These are phyloP conservation scores for Acanthamoeba rhysodes DNA, from an alignment of 208 protist genomes.

Conservation along the genomic window DNA sequence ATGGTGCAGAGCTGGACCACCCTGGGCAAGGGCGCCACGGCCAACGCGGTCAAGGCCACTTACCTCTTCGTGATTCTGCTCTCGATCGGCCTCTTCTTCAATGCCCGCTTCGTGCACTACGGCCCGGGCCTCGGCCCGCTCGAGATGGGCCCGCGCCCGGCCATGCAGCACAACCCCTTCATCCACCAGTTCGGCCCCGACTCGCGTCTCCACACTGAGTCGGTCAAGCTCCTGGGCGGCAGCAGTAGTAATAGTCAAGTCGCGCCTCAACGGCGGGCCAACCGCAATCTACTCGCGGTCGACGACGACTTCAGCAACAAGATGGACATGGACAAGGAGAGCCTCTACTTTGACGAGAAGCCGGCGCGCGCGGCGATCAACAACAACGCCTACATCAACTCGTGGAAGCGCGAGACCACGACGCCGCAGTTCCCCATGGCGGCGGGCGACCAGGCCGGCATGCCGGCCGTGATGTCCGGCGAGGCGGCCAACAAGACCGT, in stretches of 20 bases:
- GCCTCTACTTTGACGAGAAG: background rate
- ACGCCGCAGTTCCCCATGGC: background rate
- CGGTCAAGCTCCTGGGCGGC: background rate
- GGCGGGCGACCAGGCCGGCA: background rate
- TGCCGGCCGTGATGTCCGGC: background rate
- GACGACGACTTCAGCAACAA: background rate
- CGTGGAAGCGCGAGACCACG: background rate
- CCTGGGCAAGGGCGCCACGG: background rate
- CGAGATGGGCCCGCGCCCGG: background rate
- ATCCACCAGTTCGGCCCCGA: background rate
- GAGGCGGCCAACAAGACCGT: slow-evolving; percentile 26
- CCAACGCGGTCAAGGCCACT: slow-evolving; percentile 10
- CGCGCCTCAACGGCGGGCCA: background rate
- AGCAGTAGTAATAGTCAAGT: background rate
- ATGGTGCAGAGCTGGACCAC: slow-evolving; percentile 8
- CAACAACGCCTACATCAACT: background rate
- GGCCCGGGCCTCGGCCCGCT: background rate
- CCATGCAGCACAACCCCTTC: background rate
- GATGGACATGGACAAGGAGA: background rate
- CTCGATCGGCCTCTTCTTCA: slow-evolving; percentile 61
- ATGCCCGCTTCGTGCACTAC: slow-evolving; percentile 12
- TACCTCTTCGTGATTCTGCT: slow-evolving; percentile 33
- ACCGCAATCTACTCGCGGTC: background rate
- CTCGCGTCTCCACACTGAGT: background rate
- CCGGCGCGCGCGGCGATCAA: background rate